These are phyloP conservation scores for Glebionis coronaria DNA, from an alignment of 129 eudicot species.

Conservation along the genomic window DNA sequence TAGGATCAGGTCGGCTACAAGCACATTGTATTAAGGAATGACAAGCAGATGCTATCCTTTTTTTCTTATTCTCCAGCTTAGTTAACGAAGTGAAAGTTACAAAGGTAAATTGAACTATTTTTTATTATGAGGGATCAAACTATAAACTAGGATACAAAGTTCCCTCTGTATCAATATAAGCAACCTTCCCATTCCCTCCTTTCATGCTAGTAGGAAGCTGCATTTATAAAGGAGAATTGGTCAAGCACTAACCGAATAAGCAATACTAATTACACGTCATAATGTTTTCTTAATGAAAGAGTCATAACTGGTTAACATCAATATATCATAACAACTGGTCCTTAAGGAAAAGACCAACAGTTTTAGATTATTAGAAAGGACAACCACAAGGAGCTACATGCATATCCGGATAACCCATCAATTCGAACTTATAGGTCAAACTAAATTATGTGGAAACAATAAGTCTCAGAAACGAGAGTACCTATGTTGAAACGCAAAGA, in stretches of 20 bases:
- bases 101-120: not conserved
- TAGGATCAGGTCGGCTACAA: constrained; percentile 90
- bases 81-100: not conserved
- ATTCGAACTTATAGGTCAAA: not conserved
- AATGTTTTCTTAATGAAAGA: not conserved
- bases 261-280: not conserved
- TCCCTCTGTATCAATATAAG: constrained; percentile 96
- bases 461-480: constrained; percentile 16
- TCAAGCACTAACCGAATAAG: constrained; percentile 3
- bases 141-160: constrained; percentile 82
- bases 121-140: not conserved
- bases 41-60: not conserved
- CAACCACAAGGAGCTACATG: not conserved
- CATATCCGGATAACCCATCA: not conserved
- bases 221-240: constrained; percentile 11
- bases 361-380: not conserved
- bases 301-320: not conserved
- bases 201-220: constrained; percentile 94
- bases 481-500: constrained; percentile 93
- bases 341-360: not conserved
- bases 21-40: constrained; percentile 38
- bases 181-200: constrained; percentile 99
- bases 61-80: not conserved
- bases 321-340: not conserved
- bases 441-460: constrained; percentile 3